Conservation (phyloP, 2,329 filamentous ascomycete species). For the Fusarium transvaalense region DNA sequence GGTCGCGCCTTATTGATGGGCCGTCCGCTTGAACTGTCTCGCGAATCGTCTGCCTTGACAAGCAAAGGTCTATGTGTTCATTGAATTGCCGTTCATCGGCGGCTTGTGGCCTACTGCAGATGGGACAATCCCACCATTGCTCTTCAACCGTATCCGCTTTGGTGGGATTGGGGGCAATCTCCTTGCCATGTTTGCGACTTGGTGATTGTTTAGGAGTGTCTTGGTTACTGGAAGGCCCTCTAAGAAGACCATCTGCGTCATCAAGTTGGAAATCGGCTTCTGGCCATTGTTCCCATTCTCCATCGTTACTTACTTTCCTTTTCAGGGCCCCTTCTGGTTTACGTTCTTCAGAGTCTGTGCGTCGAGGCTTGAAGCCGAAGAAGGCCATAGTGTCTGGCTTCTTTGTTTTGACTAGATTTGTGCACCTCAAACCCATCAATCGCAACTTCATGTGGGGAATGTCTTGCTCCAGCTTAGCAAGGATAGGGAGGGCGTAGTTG, state of each 20-base stretch:
- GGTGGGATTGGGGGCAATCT: slow-evolving; percentile 62
- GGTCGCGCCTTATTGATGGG: slow-evolving; percentile 44
- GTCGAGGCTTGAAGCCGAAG: slow-evolving; percentile 72
- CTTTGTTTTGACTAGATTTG: slow-evolving; percentile 86
- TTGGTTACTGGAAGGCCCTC: slow-evolving; percentile 23
- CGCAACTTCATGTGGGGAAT: slow-evolving; percentile 82
- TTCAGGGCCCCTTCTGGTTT: slow-evolving; percentile 46
- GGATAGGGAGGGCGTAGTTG: slow-evolving; percentile 82
- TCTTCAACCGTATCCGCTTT: slow-evolving; percentile 54
- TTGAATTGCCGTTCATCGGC: slow-evolving; percentile 86
- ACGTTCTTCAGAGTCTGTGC: slow-evolving; percentile 34
- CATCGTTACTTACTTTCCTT: slow-evolving; percentile 52
- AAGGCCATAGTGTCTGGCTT: slow-evolving; percentile 82
- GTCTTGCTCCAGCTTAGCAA: slow-evolving; percentile 86
- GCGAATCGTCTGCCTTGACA: slow-evolving; percentile 87
- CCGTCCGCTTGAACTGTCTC: slow-evolving; percentile 76
- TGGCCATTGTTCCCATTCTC: slow-evolving; percentile 75
- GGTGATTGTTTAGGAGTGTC: slow-evolving; percentile 15
- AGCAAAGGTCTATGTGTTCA: slow-evolving; percentile 90
- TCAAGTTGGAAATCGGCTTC: slow-evolving; percentile 68
- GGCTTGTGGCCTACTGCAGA: slow-evolving; percentile 81
- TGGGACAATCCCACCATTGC: slow-evolving; percentile 85
- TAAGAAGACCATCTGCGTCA: slow-evolving; percentile 32
- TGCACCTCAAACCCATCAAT: slow-evolving; percentile 90
- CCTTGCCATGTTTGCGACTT: slow-evolving; percentile 60